A percentile compares a stretch with the other conserved stretches of the same genome.
phyloP scores from a whole-genome alignment of 768 basidiomycete genomes.

The Pulveroboletus sp. region DNA sequence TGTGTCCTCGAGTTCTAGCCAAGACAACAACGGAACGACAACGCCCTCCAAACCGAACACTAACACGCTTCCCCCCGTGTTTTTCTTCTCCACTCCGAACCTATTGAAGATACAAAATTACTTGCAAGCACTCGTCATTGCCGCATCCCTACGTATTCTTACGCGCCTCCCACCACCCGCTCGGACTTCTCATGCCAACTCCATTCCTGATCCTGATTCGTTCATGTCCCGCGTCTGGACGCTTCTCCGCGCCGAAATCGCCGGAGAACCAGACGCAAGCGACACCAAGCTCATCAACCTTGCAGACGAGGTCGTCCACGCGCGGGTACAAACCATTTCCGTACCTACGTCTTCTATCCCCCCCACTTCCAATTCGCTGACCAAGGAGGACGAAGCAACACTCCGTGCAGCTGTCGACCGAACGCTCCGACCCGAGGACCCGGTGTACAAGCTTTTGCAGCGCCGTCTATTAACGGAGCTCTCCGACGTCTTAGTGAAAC shows the following conservation, averaged over 20 bases:
- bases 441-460: conserved; percentile 63
- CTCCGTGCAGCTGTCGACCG: conserved; percentile 61
- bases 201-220: conserved; percentile 20
- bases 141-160: conserved; percentile 56
- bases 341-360: no score
- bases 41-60: neutral
- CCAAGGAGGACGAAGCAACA: conserved; percentile 43
- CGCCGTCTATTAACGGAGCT: conserved; percentile 49
- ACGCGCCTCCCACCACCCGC: conserved; percentile 37
- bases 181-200: conserved; percentile 5
- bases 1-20: neutral
- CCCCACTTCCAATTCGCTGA: conserved; percentile 11
- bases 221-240: conserved; percentile 65
- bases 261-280: conserved; percentile 29
- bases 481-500: conserved; percentile 25
- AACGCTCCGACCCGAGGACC: conserved; percentile 57
- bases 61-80: conserved; percentile 60
- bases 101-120: conserved; percentile 63
- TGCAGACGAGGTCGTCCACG: conserved; percentile 68
- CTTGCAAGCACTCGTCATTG: conserved; percentile 65
- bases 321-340: conserved; percentile 32
- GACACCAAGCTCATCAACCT: conserved; percentile 62
- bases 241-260: conserved; percentile 56
- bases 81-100: conserved; percentile 54
- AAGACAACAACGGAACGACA: neutral